Evolutionary conservation across 75 land plant genomes (phyloP), one percentile per base, ranked within the genome.

Genomic region (Cunninghamia lanceolata): DNA sequence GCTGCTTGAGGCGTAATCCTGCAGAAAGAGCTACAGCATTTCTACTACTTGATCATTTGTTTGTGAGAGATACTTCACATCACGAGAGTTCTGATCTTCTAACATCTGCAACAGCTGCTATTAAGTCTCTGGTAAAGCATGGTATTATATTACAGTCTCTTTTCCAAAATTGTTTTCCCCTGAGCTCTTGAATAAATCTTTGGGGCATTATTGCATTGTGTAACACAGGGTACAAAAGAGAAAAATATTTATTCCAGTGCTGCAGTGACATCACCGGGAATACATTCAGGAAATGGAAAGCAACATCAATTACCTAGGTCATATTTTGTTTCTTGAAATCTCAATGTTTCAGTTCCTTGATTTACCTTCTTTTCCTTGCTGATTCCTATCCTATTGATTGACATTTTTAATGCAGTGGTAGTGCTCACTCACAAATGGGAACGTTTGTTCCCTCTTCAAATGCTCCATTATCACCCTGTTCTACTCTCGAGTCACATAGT

Each of bases 1-100:
- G 79, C 34, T 96, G 98, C 88, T 91, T 96, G 70, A 87, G 82
- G 15, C 92, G 93, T 78, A 92, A 94, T 83, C 98, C 98, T 47
- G 93, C 92, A 68, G 93, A 93, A 19, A 86, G 98, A 74, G 92
- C 98, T 76, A 52, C 94, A 21, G 98, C 98, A 85, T 56, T 53
- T 53, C 47, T 9, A 85, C 88, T 96, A 30, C 91, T 96, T 13
- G 96, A 93, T 14, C 97, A 96, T 87, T 92, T 93, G 30, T 96
- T 96, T 83, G 68, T 95, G 82, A 83, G 84, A 38, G 88, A 87
- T 35, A 77, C 90, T 15, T 28, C 83, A 25, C 82, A 82, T 9
- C 82, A 82, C 6, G 88, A 89, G 74, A 66, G 74, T 14, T 89
- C 87, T 76, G 86, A 34, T 53, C 36, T 34, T 32, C 28, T 71